phyloP scores from a whole-genome alignment of 257 asterid species.

The Striga asiatica region DNA sequence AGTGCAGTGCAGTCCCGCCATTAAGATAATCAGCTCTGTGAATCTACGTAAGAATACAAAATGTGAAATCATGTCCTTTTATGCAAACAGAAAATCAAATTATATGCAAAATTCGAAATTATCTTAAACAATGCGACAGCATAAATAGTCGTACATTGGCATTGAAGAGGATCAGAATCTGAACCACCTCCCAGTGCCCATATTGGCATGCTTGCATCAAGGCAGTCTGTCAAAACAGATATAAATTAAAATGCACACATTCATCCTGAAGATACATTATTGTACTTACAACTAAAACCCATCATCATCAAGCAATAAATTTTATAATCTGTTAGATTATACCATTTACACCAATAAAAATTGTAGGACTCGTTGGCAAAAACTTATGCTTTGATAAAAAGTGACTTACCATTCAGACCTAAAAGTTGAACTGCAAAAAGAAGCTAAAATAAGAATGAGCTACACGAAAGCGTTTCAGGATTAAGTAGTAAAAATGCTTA shows the following conservation, averaged over 20 bases:
- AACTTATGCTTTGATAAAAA: background rate
- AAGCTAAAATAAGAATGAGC: too few species aligned
- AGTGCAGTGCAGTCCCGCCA: slow-evolving; percentile 87
- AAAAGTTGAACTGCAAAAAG: background rate
- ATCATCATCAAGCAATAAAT: background rate
- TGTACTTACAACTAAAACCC: background rate
- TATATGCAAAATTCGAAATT: background rate
- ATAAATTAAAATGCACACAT: background rate
- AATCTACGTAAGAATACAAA: slow-evolving; percentile 31
- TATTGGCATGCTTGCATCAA: slow-evolving; percentile 91
- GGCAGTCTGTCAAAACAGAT: slow-evolving; percentile 54
- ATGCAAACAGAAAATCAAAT: background rate
- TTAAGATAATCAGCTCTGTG: slow-evolving; percentile 73
- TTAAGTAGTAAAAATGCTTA: background rate
- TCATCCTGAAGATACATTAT: background rate
- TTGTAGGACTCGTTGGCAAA: background rate
- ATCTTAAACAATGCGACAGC: background rate
- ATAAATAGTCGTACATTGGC: slow-evolving; percentile 50
- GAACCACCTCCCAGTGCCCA: slow-evolving; percentile 96
- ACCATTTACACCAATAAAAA: background rate
- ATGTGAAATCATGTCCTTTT: slow-evolving; percentile 1
- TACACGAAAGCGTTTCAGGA: background rate
- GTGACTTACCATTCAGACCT: background rate
- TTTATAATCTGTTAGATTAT: background rate
- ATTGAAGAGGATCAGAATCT: slow-evolving; percentile 54